A percentile compares a stretch with the other conserved stretches of the same genome.
phyloP scores from a whole-genome alignment of 1,284 basidiomycete genomes.

The Peniophora sp. region DNA sequence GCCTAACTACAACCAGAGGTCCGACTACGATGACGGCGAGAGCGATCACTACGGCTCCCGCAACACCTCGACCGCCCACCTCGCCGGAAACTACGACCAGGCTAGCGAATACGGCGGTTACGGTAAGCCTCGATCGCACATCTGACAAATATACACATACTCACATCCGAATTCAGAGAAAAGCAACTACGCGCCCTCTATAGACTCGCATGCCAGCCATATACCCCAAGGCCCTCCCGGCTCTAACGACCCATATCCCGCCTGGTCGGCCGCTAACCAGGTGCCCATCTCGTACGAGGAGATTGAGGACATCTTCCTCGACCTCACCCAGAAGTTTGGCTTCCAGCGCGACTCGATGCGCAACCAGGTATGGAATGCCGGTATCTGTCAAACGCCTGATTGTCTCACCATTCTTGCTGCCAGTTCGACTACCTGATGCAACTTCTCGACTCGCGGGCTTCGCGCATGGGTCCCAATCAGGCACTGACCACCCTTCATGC shows the following conservation, averaged over 20 bases:
- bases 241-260: slow-evolving; percentile 78
- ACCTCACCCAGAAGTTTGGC: slow-evolving; percentile 98
- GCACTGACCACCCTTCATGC: slow-evolving; percentile 94
- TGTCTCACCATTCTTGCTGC: not conserved
- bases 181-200: slow-evolving; percentile 24
- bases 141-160: not conserved
- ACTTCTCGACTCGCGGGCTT: slow-evolving; percentile 90
- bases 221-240: slow-evolving; percentile 38
- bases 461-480: slow-evolving; percentile 98
- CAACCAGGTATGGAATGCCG: slow-evolving; percentile 61
- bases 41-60: slow-evolving; percentile 46
- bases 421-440: slow-evolving; percentile 99
- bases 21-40: slow-evolving; percentile 33
- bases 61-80: slow-evolving; percentile 48
- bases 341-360: slow-evolving; percentile 94
- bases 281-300: slow-evolving; percentile 98
- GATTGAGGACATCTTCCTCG: slow-evolving; percentile 98
- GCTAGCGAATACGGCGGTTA: slow-evolving; percentile 23
- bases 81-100: slow-evolving; percentile 45
- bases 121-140: slow-evolving; percentile 15
- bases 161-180: slow-evolving; percentile 16
- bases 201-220: slow-evolving; percentile 28
- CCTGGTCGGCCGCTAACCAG: slow-evolving; percentile 89
- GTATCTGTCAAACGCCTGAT: not conserved
- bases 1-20: slow-evolving; percentile 20